Evolutionary conservation across 352 stramenopile genomes (phyloP), one percentile per base, ranked within the genome.

Genomic region (Phytophthora litchii): DNA sequence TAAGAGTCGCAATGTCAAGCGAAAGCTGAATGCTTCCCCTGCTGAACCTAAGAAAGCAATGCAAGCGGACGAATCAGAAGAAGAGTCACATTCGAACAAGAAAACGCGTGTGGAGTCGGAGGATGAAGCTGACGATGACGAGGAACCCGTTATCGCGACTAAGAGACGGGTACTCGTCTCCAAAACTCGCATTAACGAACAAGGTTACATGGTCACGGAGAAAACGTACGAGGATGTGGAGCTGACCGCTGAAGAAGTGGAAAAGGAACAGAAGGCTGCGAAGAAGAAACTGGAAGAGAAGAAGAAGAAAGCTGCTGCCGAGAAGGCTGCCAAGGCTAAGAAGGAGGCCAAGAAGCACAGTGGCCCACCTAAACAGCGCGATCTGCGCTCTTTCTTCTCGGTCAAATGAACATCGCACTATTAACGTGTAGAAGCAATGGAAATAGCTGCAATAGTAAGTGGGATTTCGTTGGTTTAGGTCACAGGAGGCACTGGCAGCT

Each of bases 191-290:
- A 89, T 94, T 58, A 91, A 88, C 42, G 79, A 91, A 21, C 60
- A 89, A 44, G 85, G 85, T 20, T 94, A 94, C 72, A 94, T 94
- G 85, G 80, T 91, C 23, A 94, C 83, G 23, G 85, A 94, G 64
- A 87, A 87, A 42, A 70, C 66, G 34, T 86, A 80, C 36, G 77
- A 94, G 25, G 82, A 92, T 35, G 74, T 91, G 32, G 75, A 91
- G 45, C 56, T 91, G 23, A 87, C 77, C 35, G 41, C 61, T 1
- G 77, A 88, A 41, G 77, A 89, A 43, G 64, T 89, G 32, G 68
- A 73, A 36, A 67, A 80, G 34, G 81, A 91, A 43, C 60, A 69
- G 12, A 60, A 76, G 25, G 62, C 73, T 36, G 62, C 59, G 1
- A 71, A 77, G 56, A 86, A 86, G 59, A 74, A 64, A 41, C 5